Evolutionary conservation across 768 basidiomycete genomes (phyloP).

Genomic region (Tylopilus subfusipes): DNA sequence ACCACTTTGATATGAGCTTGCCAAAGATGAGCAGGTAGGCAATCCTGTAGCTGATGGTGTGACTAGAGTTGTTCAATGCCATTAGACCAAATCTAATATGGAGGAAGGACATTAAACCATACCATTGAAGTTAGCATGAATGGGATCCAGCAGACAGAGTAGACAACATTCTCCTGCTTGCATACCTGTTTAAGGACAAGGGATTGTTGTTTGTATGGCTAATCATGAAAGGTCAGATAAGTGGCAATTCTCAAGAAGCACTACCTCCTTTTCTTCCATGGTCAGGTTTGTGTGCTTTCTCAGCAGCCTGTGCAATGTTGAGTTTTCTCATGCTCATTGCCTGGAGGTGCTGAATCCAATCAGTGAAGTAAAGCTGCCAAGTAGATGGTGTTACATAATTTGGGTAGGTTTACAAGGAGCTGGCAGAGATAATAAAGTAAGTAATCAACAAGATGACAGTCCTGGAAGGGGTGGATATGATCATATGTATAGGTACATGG

Average conservation of each 20-base stretch:
- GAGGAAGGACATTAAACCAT: no score
- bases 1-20: conserved; percentile 85
- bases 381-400: conserved; percentile 83
- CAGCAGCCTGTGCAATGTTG: conserved; percentile 93
- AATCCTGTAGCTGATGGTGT: conserved; percentile 95
- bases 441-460: conserved; percentile 30
- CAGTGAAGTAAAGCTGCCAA: conserved; percentile 96
- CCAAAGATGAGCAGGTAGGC: conserved; percentile 93
- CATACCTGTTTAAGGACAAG: conserved; percentile 81
- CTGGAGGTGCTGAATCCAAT: conserved; percentile 88
- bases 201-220: conserved; percentile 86
- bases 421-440: conserved; percentile 33
- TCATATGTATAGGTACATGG: conserved; percentile 41
- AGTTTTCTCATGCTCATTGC: conserved; percentile 77
- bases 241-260: conserved; percentile 23
- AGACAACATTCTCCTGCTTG: conserved; percentile 76
- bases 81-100: neutral
- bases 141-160: no score
- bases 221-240: conserved; percentile 23
- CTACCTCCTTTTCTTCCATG: conserved; percentile 80
- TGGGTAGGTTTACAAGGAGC: conserved; percentile 79
- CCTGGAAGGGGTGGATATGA: conserved; percentile 29
- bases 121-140: no score
- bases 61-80: conserved; percentile 42
- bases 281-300: conserved; percentile 85